These are phyloP conservation scores for Coemansia umbellata DNA, from an alignment of 192 early-diverging fungal species.

Conservation along the genomic window DNA sequence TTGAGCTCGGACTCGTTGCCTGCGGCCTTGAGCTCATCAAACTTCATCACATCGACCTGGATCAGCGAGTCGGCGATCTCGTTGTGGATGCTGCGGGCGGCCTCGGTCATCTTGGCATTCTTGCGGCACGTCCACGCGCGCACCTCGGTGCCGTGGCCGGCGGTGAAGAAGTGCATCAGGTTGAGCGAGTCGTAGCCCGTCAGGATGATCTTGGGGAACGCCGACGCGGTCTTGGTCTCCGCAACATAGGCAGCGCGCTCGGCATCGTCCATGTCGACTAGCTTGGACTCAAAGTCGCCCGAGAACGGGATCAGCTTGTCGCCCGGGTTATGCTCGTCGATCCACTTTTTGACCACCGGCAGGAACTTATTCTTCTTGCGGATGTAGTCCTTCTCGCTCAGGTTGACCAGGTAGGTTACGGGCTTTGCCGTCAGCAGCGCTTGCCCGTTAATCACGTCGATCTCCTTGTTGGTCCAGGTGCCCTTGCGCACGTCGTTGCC, in stretches of 20 bases:
- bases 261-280: slow-evolving; percentile 50
- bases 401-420: slow-evolving; percentile 90
- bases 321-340: slow-evolving; percentile 86
- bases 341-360: slow-evolving; percentile 86
- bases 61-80: slow-evolving; percentile 86
- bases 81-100: slow-evolving; percentile 89
- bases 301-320: slow-evolving; percentile 91
- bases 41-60: slow-evolving; percentile 90
- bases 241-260: slow-evolving; percentile 63
- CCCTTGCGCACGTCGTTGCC: slow-evolving; percentile 88
- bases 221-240: slow-evolving; percentile 62
- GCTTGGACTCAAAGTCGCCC: slow-evolving; percentile 71
- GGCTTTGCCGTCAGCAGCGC: slow-evolving; percentile 93
- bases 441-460: slow-evolving; percentile 84
- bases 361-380: slow-evolving; percentile 96
- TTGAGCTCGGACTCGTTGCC: slow-evolving; percentile 90
- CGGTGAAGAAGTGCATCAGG: slow-evolving; percentile 94
- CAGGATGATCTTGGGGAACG: slow-evolving; percentile 86
- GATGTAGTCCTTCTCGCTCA: slow-evolving; percentile 83
- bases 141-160: slow-evolving; percentile 79
- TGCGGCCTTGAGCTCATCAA: slow-evolving; percentile 77
- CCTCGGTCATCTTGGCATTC: slow-evolving; percentile 81
- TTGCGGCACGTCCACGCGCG: slow-evolving; percentile 89
- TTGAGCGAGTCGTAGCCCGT: slow-evolving; percentile 85
- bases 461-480: slow-evolving; percentile 87